Conservation (phyloP, 2,329 filamentous ascomycete genomes). For the Sarocladium oryzae region DNA sequence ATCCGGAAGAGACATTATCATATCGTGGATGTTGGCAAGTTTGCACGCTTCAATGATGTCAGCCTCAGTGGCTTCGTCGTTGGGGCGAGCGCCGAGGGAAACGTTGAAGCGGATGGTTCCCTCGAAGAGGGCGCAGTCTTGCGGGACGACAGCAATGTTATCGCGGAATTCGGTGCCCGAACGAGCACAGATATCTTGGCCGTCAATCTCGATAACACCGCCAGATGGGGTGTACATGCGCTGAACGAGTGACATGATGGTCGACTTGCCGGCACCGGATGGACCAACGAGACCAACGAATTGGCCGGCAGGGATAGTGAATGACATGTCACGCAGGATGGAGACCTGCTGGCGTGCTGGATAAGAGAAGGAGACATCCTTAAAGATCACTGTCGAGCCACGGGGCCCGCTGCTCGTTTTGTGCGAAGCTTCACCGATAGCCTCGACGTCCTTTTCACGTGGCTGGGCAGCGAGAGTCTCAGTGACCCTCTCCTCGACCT, state of each 20-base stretch:
- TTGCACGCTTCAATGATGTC: conserved; percentile 37
- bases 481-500: conserved; percentile 11
- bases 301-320: conserved; percentile 36
- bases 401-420: conserved; percentile 17
- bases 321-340: conserved; percentile 25
- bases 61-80: conserved; percentile 15
- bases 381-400: conserved; percentile 39
- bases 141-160: conserved; percentile 49
- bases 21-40: conserved; percentile 45
- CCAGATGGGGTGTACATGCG: conserved; percentile 36
- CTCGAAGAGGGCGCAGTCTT: conserved; percentile 64
- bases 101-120: conserved; percentile 83
- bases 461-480: conserved; percentile 14
- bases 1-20: conserved; percentile 28
- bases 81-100: conserved; percentile 33
- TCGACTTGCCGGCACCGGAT: conserved; percentile 55
- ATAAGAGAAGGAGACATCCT: conserved; percentile 45
- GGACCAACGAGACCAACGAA: conserved; percentile 50
- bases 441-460: conserved; percentile 31
- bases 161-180: conserved; percentile 45
- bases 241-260: conserved; percentile 47
- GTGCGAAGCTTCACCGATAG: conserved; percentile 21
- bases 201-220: conserved; percentile 41
- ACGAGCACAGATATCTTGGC: conserved; percentile 28
- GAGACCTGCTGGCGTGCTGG: conserved; percentile 27